Conservation (phyloP, 1,284 basidiomycete genomes). For the Austroboletus niveus region DNA sequence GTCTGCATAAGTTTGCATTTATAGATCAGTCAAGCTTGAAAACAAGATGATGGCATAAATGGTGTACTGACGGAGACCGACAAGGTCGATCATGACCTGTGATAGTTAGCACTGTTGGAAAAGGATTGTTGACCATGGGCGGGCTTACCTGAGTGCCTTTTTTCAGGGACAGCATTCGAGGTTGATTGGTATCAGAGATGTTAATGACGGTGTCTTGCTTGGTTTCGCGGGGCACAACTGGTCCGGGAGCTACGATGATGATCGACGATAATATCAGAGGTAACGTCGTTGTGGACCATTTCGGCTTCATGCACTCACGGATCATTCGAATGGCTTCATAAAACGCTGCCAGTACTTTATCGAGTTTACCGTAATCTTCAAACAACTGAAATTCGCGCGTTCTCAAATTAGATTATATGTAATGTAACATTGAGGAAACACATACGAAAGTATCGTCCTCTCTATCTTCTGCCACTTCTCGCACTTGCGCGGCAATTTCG, state of each 20-base stretch:
- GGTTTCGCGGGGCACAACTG: neutral
- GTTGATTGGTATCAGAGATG: neutral
- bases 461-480: slow-evolving; percentile 36
- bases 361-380: slow-evolving; percentile 43
- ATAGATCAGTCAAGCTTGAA: neutral
- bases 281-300: neutral
- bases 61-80: neutral
- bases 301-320: neutral
- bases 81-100: neutral
- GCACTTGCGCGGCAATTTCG: slow-evolving; percentile 44
- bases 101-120: neutral
- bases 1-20: neutral
- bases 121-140: too few relatives aligned
- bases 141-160: neutral
- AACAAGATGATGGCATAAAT: neutral
- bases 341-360: slow-evolving; percentile 44
- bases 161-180: neutral
- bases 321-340: slow-evolving; percentile 32
- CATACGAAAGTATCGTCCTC: slow-evolving; percentile 41
- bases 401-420: slow-evolving; percentile 21
- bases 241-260: neutral
- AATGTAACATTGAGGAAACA: neutral
- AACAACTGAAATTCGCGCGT: slow-evolving; percentile 1
- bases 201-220: neutral
- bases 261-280: neutral